Percentiles rank a stretch among this genome's conserved stretches.
Evolutionary conservation across 371 early-diverging fungal genomes (phyloP).

Genomic region (Mortierella sp.): DNA sequence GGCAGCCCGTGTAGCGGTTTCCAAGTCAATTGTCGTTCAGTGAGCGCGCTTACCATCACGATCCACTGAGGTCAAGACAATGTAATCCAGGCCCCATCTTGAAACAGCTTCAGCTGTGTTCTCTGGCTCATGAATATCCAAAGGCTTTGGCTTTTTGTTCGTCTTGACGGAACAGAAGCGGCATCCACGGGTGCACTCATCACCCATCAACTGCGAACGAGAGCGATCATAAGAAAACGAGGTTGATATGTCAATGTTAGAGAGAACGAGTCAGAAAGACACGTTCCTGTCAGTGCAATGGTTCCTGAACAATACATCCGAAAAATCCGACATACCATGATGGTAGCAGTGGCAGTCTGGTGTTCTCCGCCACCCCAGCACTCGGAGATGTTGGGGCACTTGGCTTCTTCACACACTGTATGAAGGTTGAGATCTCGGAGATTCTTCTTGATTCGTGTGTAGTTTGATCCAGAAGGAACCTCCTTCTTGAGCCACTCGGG

Average conservation of each 20-base stretch:
- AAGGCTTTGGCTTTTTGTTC: constrained; percentile 84
- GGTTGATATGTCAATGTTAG: neutral
- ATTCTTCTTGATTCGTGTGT: constrained; percentile 85
- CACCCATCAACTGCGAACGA: constrained; percentile 90
- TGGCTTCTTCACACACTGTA: constrained; percentile 96
- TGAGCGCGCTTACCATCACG: constrained; percentile 76
- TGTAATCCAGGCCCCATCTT: constrained; percentile 97
- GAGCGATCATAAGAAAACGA: neutral
- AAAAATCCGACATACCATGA: constrained; percentile 74
- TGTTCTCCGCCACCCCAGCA: constrained; percentile 99
- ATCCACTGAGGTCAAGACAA: constrained; percentile 97
- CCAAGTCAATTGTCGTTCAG: neutral
- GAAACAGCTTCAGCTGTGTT: constrained; percentile 95
- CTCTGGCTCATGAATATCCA: constrained; percentile 95
- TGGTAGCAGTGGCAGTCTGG: constrained; percentile 97
- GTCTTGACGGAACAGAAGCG: constrained; percentile 99
- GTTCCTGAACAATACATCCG: neutral
- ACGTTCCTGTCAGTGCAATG: neutral
- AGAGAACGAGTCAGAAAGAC: neutral
- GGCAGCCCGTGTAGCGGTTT: no score
- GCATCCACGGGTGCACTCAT: constrained; percentile 98
- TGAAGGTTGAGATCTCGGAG: constrained; percentile 92
- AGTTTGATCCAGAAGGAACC: constrained; percentile 89
- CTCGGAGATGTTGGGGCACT: constrained; percentile 97
- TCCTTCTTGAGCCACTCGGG: constrained; percentile 96